phyloP scores from a whole-genome alignment of 2,329 filamentous ascomycete species.

The Scopulariopsis brevicaulis region DNA sequence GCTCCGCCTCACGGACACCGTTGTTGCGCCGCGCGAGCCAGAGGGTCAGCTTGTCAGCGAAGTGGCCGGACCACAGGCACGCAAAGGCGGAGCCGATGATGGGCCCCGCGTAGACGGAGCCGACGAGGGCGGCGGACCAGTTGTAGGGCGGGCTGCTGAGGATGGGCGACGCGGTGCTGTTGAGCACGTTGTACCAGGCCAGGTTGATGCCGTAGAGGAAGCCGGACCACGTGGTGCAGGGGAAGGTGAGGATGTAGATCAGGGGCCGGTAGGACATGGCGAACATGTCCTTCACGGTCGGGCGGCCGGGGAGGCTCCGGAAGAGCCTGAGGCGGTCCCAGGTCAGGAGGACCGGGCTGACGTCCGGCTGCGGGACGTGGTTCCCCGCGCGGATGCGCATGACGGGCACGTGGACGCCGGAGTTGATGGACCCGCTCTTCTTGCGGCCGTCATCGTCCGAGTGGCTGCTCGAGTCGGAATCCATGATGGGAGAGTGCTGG shows the following conservation, averaged over 20 bases:
- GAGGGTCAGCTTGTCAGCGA: conserved; percentile 19
- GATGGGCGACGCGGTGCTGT: conserved; percentile 18
- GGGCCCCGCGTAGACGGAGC: conserved; percentile 17
- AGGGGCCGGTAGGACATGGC: conserved; percentile 11
- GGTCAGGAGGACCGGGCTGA: neutral
- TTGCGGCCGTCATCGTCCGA: neutral
- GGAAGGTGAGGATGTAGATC: conserved; percentile 18
- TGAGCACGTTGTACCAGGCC: conserved; percentile 22
- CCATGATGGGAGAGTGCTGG: neutral
- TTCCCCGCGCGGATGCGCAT: neutral
- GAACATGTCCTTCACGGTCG: conserved; percentile 11
- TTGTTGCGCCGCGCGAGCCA: conserved; percentile 19
- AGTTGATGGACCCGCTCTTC: neutral
- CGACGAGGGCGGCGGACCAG: conserved; percentile 17
- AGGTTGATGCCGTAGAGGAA: conserved; percentile 22
- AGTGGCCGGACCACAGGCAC: conserved; percentile 16
- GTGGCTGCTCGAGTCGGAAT: conserved; percentile 15
- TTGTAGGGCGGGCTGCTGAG: conserved; percentile 20
- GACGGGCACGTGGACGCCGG: neutral
- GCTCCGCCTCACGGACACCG: conserved; percentile 21
- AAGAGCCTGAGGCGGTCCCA: conserved; percentile 12
- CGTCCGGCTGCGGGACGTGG: neutral
- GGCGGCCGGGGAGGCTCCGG: conserved; percentile 9
- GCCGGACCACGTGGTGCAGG: conserved; percentile 19
- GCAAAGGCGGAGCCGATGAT: conserved; percentile 12